Evolutionary conservation across 306 rosid species (phyloP), one percentile per base, ranked within the genome.

Genomic region (Ormosia emarginata): DNA sequence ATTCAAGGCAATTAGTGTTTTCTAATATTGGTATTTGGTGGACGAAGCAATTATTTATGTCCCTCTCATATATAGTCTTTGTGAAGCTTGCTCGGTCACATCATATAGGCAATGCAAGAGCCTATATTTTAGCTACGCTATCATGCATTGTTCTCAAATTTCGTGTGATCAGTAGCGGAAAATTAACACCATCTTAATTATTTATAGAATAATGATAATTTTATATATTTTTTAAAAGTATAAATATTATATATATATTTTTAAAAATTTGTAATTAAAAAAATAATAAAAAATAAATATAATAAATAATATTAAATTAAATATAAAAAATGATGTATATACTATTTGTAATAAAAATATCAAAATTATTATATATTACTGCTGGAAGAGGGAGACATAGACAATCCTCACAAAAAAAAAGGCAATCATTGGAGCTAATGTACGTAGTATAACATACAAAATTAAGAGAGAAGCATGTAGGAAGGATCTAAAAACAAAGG

Each of bases 71-170:
- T 24, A 24, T 29, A 64, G 78, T 53, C 70, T 57, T 49, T 78
- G 71, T 75, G 88, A 84, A 84, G 43, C 79, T 72, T 75, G 71
- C 44, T 50, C 79, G 86, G 52, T 79, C 87, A 76, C 71, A 82
- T 78, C 47, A 15, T 79, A 86, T 75, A 4, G 75, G 65, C 63
- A 71, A 44, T 58, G 36, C 9, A 80, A 80, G 55, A 61, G n/a
- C 57, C 14, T 41, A 18, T 67, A 13, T 29, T 46, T 32, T 71
- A 32, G 30, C n/a, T 3, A 33, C 56, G 37, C 8, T n/a, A 1
- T 2, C 33, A 44, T n/a, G 13, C 50, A 36, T 1, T 61, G 5
- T 67, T 3, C 10, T 55, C 29, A 70, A 24, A 18, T 80, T 50
- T 18, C 64, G 34, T 34, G 49, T 72, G 50, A 53, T 70, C 61